A percentile compares a stretch with the other conserved stretches of the same genome.
Evolutionary conservation across 75 land plant species (phyloP).

Genomic region (Cunninghamia lanceolata): DNA sequence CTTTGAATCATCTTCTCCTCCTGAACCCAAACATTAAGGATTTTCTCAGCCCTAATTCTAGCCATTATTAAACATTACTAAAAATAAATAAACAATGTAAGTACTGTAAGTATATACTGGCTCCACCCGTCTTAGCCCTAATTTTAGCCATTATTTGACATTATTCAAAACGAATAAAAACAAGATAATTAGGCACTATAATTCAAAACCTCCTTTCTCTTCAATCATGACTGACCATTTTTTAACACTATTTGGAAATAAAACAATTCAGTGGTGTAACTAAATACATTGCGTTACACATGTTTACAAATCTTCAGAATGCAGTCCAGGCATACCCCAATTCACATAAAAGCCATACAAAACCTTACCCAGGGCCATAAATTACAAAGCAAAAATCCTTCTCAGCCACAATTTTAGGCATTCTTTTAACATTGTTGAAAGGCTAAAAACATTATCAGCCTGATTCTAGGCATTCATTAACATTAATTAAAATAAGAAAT

Average conservation of each 20-base stretch:
- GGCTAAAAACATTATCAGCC: background rate
- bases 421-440: too few species aligned
- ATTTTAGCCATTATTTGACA: background rate
- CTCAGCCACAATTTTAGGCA: background rate
- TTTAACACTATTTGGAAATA: background rate
- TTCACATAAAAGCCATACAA: background rate
- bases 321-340: background rate
- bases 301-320: too few species aligned
- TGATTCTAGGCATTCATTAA: too few species aligned
- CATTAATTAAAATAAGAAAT: too few species aligned
- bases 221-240: background rate
- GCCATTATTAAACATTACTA: background rate
- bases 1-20: constrained; percentile 10
- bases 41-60: background rate
- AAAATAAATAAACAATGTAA: background rate
- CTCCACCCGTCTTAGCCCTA: background rate
- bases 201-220: background rate
- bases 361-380: background rate
- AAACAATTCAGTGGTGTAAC: background rate
- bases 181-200: background rate
- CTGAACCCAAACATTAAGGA: constrained; percentile 16
- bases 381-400: background rate
- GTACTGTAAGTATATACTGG: background rate
- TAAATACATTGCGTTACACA: too few species aligned
- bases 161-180: background rate